phyloP scores from a whole-genome alignment of 805 yeast genomes.

The Kregervanrija fluxuum region DNA sequence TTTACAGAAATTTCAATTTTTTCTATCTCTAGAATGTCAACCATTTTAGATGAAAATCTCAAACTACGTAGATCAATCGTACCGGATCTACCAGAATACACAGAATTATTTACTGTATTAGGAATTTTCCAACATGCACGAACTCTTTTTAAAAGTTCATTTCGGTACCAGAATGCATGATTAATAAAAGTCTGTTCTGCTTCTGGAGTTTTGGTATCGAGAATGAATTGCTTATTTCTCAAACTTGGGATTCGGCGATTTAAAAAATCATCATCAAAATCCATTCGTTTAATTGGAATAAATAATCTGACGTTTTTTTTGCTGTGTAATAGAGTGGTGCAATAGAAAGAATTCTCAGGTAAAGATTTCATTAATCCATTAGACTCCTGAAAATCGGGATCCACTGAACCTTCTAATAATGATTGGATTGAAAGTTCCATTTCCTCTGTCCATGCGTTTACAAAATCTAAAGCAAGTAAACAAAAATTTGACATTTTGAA shows the following conservation, averaged over 20 bases:
- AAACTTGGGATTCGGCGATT: constrained; percentile 60
- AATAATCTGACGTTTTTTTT: constrained; percentile 44
- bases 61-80: constrained; percentile 59
- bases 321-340: constrained; percentile 15
- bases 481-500: constrained; percentile 46
- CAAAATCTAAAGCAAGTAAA: constrained; percentile 62
- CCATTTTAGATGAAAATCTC: constrained; percentile 55
- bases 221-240: constrained; percentile 60
- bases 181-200: constrained; percentile 52
- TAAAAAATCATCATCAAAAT: constrained; percentile 35
- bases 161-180: constrained; percentile 77
- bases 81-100: constrained; percentile 38
- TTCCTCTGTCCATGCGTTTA: constrained; percentile 72
- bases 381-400: constrained; percentile 18
- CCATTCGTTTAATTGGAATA: constrained; percentile 59
- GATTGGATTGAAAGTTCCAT: constrained; percentile 27
- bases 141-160: constrained; percentile 50
- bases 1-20: constrained; percentile 36
- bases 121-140: constrained; percentile 58
- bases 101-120: constrained; percentile 19
- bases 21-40: constrained; percentile 43
- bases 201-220: constrained; percentile 44
- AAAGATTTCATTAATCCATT: constrained; percentile 12
- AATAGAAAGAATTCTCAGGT: constrained; percentile 12
- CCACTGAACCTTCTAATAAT: constrained; percentile 15